phyloP scores from a whole-genome alignment of 2,329 filamentous ascomycete species.

The Aspergillus neoniger region DNA sequence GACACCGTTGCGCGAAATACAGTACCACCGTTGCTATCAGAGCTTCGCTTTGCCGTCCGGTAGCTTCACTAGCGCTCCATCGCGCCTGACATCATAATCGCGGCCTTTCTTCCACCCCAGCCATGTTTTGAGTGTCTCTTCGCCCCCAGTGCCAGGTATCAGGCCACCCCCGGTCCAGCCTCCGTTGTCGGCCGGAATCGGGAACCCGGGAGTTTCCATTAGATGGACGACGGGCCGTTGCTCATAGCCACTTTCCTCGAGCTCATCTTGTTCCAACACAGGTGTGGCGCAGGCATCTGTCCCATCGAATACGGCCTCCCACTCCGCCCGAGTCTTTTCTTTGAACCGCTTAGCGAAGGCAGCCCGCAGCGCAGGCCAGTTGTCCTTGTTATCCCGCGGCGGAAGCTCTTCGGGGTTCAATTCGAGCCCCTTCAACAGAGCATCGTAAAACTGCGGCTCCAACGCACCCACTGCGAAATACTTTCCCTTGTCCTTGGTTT shows the following conservation, averaged over 20 bases:
- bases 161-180: constrained; percentile 67
- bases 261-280: constrained; percentile 72
- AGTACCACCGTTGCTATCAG: constrained; percentile 15
- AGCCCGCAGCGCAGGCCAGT: constrained; percentile 68
- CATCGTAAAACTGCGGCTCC: constrained; percentile 80
- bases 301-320: constrained; percentile 84
- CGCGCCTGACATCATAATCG: constrained; percentile 65
- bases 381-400: constrained; percentile 58
- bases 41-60: constrained; percentile 40
- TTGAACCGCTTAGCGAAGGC: constrained; percentile 67
- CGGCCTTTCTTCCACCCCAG: constrained; percentile 72
- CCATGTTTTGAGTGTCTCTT: constrained; percentile 70
- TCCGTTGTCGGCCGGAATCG: constrained; percentile 60
- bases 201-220: constrained; percentile 67
- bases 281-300: constrained; percentile 94
- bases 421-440: constrained; percentile 66
- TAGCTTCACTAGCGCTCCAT: constrained; percentile 60
- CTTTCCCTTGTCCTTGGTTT: constrained; percentile 69
- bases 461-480: constrained; percentile 89
- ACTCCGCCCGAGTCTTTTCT: constrained; percentile 70
- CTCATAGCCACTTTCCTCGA: constrained; percentile 60
- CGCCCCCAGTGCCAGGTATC: constrained; percentile 69
- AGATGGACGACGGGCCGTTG: constrained; percentile 54
- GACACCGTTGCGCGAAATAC: background rate
- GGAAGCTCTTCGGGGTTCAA: constrained; percentile 53